phyloP scores from a whole-genome alignment of 495 filamentous ascomycete species.

The Hypoxylon trugodes region DNA sequence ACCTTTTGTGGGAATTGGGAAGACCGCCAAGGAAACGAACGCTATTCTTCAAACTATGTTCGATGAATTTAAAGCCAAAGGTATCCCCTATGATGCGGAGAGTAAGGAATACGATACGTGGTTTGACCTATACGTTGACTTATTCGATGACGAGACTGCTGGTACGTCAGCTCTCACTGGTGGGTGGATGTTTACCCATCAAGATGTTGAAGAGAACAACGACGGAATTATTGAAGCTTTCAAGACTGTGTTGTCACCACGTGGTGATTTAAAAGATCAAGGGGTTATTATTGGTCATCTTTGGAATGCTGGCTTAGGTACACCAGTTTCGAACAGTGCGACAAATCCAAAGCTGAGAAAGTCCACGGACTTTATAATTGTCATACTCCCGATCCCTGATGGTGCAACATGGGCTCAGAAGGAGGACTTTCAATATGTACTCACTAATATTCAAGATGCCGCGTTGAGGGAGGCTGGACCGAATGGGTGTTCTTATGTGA shows the following conservation, averaged over 20 bases:
- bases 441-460: constrained; percentile 56
- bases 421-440: constrained; percentile 46
- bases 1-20: constrained; percentile 56
- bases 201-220: constrained; percentile 53
- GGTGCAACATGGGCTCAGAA: constrained; percentile 49
- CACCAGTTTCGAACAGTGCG: constrained; percentile 46
- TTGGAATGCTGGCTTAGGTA: constrained; percentile 55
- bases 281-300: constrained; percentile 60
- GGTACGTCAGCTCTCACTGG: constrained; percentile 55
- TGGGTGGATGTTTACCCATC: constrained; percentile 54
- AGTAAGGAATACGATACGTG: constrained; percentile 52
- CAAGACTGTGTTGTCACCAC: constrained; percentile 40
- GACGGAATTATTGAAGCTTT: constrained; percentile 53
- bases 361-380: constrained; percentile 60
- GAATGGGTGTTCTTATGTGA: constrained; percentile 54
- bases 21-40: constrained; percentile 50
- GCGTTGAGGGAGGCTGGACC: constrained; percentile 54
- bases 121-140: constrained; percentile 55
- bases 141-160: constrained; percentile 57
- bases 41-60: constrained; percentile 56
- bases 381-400: constrained; percentile 44
- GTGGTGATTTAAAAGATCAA: constrained; percentile 36
- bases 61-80: constrained; percentile 50
- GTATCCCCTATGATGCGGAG: constrained; percentile 45
- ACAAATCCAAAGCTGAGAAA: constrained; percentile 54